phyloP scores from a whole-genome alignment of 2,329 filamentous ascomycete species.

The Sporothrix pseudoabietina region DNA sequence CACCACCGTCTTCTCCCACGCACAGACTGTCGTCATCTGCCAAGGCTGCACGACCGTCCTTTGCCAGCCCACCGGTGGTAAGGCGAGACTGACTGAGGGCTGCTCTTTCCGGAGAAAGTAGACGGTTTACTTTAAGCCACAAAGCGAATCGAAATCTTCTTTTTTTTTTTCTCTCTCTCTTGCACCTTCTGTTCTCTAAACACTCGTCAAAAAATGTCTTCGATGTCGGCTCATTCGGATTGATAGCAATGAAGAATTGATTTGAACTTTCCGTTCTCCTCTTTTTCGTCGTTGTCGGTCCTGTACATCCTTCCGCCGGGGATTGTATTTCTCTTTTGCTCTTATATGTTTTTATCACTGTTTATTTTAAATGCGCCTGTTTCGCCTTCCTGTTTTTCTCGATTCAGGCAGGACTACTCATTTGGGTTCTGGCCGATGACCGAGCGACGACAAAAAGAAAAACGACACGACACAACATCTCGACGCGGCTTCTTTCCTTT shows the following conservation, averaged over 20 bases:
- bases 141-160: slow-evolving; percentile 17
- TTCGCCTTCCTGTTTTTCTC: slow-evolving; percentile 19
- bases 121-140: slow-evolving; percentile 44
- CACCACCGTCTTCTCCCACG: slow-evolving; percentile 99
- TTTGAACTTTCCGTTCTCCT: slow-evolving; percentile 2
- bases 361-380: neutral
- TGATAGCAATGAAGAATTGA: neutral
- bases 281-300: neutral
- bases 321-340: slow-evolving; percentile 20
- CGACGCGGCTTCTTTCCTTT: neutral
- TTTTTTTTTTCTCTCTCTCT: slow-evolving; percentile 2
- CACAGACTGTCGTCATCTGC: slow-evolving; percentile 99
- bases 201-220: slow-evolving; percentile 24
- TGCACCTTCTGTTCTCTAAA: slow-evolving; percentile 16
- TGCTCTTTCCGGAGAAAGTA: slow-evolving; percentile 99
- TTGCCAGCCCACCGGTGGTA: slow-evolving; percentile 99
- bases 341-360: neutral
- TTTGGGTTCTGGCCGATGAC: slow-evolving; percentile 20
- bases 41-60: slow-evolving; percentile 99
- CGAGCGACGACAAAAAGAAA: slow-evolving; percentile 25
- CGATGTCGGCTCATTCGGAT: slow-evolving; percentile 7
- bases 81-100: slow-evolving; percentile 97
- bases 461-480: slow-evolving; percentile 13
- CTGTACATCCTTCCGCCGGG: neutral
- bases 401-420: slow-evolving; percentile 22